Conservation (phyloP, 352 stramenopile genomes). For the Pythium utonaiense region DNA sequence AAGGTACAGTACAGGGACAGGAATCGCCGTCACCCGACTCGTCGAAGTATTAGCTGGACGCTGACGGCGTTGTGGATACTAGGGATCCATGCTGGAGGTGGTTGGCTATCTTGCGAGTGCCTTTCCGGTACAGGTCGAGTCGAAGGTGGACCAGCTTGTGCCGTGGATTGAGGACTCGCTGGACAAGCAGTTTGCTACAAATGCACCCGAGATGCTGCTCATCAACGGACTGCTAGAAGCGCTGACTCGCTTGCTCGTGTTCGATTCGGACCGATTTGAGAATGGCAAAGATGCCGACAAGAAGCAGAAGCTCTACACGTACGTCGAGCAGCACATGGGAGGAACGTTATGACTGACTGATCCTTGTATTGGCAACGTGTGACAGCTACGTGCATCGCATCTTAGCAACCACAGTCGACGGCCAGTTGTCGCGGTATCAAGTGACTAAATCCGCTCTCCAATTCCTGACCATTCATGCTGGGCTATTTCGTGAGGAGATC, state of each 20-base stretch:
- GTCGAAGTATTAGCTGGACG: too few relatives aligned
- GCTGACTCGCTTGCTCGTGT: constrained; percentile 47
- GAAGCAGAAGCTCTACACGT: constrained; percentile 69
- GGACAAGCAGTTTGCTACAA: constrained; percentile 71
- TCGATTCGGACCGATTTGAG: constrained; percentile 48
- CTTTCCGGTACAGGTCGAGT: constrained; percentile 38
- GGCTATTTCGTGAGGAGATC: constrained; percentile 48
- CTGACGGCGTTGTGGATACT: not conserved
- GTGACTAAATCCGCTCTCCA: constrained; percentile 57
- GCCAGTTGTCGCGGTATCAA: constrained; percentile 62
- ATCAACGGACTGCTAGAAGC: constrained; percentile 66
- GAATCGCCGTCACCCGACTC: too few relatives aligned
- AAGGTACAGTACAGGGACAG: too few relatives aligned
- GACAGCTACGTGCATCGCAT: constrained; percentile 56
- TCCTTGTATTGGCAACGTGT: too few relatives aligned
- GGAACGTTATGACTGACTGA: too few relatives aligned
- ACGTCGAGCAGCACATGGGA: constrained; percentile 17
- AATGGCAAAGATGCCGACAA: constrained; percentile 23
- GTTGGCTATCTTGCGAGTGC: constrained; percentile 55
- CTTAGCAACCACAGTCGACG: constrained; percentile 52
- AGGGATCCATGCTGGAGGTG: constrained; percentile 61
- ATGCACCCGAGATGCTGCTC: constrained; percentile 67
- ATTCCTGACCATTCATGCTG: constrained; percentile 45
- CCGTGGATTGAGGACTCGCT: constrained; percentile 67
- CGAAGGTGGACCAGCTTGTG: constrained; percentile 31